Evolutionary conservation across 2,329 filamentous ascomycete species (phyloP), one percentile per base, ranked within the genome.

Genomic region (Aspergillus caelatus): DNA sequence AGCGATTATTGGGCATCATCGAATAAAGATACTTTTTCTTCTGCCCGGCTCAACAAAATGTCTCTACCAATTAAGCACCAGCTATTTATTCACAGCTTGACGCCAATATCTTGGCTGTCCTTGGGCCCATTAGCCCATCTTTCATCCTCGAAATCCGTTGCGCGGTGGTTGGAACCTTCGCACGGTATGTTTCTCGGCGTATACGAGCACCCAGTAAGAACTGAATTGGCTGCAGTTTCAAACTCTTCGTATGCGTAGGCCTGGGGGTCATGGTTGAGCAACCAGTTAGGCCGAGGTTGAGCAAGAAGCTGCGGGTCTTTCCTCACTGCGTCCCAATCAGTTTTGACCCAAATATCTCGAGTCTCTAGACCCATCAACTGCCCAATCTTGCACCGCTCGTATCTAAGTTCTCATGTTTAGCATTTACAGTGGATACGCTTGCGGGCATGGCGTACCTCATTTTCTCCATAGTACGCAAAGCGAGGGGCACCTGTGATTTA

Each of bases 1-100:
- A 90, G 81, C 76, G 84, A 81, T 79, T 83, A 67, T 79, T 93
- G 68, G 88, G 88, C 48, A 91, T 93, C 72, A 11, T 12, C 11
- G 43, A 45, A 6, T 45, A 36, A 36, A 36, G 19, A 11, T 12
- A n/a, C 43, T 12, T 11, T 45, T n/a, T 3, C 6, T 36, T 36
- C 4, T 12, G 0, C 30, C 9, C 3, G 9, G 3, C 9, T 32
- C 30, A 32, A 32, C 30, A 3, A 32, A 32, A 32, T 32, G 9
- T 10, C 1, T 32, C 2, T 32, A 10, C 3, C 10, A 8, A 32
- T 3, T 30, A 30, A 30, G 28, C 28, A n/a, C 7, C 5, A 9
- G 30, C 30, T 32, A 14, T 36, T 34, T 36, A 0, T 34, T 36
- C 4, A 36, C 12, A 36, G 11, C 34, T 14, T 14, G 34, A 36